Evolutionary conservation across 73 alveolate species (phyloP).

Genomic region (Symbiodinium pilosum): DNA sequence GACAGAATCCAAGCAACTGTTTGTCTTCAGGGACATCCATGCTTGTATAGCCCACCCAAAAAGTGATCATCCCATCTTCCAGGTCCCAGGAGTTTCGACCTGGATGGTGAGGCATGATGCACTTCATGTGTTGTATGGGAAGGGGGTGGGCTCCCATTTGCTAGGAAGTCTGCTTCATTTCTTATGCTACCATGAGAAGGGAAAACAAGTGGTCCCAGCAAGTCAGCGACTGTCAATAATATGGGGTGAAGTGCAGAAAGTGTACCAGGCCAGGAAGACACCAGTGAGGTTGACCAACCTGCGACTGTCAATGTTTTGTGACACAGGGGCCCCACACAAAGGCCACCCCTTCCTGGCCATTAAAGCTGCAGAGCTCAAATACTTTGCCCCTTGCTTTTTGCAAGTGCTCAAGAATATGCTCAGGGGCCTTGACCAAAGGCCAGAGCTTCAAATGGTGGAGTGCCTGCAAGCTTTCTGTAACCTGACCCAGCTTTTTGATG

Average conservation of each 20-base stretch:
- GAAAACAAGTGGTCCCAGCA: slow-evolving; percentile 1
- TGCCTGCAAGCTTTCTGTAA: neutral
- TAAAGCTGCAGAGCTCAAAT: slow-evolving; percentile 9
- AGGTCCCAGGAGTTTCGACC: neutral
- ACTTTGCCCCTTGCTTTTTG: neutral
- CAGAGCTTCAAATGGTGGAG: neutral
- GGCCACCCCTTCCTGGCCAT: neutral
- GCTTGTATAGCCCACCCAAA: neutral
- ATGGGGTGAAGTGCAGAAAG: neutral
- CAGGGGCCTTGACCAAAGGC: neutral
- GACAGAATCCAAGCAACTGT: neutral
- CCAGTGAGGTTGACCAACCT: slow-evolving; percentile 5
- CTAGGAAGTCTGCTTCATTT: neutral
- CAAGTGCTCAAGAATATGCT: neutral
- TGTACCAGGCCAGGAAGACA: neutral
- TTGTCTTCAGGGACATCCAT: neutral
- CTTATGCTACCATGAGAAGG: neutral
- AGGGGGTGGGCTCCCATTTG: slow-evolving; percentile 28
- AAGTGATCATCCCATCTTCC: neutral
- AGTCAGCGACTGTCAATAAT: neutral
- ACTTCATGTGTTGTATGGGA: neutral
- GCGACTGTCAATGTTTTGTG: neutral
- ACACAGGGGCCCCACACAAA: neutral
- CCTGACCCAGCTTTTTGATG: neutral
- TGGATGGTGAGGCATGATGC: neutral